These are phyloP conservation scores for Tylopilus rubrobrunneus DNA, from an alignment of 768 basidiomycete genomes.

Conservation along the genomic window DNA sequence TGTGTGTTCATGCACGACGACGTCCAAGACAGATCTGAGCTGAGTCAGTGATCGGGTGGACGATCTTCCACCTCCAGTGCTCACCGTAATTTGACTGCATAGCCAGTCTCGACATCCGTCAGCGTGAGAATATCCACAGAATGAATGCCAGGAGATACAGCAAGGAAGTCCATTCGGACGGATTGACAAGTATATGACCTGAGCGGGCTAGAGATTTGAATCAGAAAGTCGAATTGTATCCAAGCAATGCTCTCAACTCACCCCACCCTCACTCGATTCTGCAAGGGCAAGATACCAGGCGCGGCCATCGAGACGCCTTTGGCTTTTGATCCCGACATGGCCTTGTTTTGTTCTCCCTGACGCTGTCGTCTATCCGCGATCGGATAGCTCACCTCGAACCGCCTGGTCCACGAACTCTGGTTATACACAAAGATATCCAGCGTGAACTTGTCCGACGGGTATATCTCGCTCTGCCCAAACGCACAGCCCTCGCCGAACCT, in stretches of 20 bases:
- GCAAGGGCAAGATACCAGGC: slow-evolving; percentile 70
- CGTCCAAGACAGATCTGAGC: slow-evolving; percentile 65
- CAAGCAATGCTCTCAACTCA: slow-evolving; percentile 35
- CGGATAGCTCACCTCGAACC: slow-evolving; percentile 74
- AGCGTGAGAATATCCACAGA: slow-evolving; percentile 67
- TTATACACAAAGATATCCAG: slow-evolving; percentile 89
- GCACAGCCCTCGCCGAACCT: slow-evolving; percentile 1
- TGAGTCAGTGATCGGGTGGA: slow-evolving; percentile 2
- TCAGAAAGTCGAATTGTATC: not conserved
- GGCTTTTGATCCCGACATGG: slow-evolving; percentile 16
- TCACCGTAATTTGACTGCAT: slow-evolving; percentile 70
- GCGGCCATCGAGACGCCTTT: slow-evolving; percentile 25
- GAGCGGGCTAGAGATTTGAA: slow-evolving; percentile 51
- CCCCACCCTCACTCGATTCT: slow-evolving; percentile 79
- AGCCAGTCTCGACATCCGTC: slow-evolving; percentile 71
- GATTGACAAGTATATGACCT: slow-evolving; percentile 82
- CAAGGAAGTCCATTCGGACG: slow-evolving; percentile 81
- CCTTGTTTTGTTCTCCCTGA: slow-evolving; percentile 31
- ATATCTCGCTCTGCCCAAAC: slow-evolving; percentile 47
- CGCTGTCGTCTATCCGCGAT: slow-evolving; percentile 40
- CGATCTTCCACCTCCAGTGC: slow-evolving; percentile 7
- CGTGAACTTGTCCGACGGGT: slow-evolving; percentile 70
- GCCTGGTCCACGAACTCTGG: slow-evolving; percentile 66
- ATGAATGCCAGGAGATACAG: slow-evolving; percentile 76
- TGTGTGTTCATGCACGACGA: slow-evolving; percentile 60